phyloP scores from a whole-genome alignment of 2,329 filamentous ascomycete species.

The Simplicillium aogashimaense region DNA sequence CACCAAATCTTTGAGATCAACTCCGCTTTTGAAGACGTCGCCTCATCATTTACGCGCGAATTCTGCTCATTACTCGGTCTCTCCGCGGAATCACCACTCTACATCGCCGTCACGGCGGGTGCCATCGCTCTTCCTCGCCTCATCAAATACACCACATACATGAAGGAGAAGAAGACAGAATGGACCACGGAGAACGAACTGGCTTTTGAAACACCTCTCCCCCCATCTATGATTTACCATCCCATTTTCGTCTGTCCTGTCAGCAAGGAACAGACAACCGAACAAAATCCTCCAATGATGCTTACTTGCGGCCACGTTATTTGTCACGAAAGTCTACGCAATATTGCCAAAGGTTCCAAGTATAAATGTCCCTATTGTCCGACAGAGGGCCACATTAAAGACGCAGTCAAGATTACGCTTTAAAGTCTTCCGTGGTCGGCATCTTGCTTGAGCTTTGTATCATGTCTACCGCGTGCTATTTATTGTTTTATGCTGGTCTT shows the following conservation, averaged over 20 bases:
- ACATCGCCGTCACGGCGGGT: constrained; percentile 85
- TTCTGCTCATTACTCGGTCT: constrained; percentile 89
- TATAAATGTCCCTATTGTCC: constrained; percentile 99
- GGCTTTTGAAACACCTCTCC: constrained; percentile 61
- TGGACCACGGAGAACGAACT: constrained; percentile 92
- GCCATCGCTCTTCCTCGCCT: constrained; percentile 83
- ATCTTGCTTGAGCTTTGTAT: too few relatives aligned
- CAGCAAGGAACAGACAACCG: constrained; percentile 90
- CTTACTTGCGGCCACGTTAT: constrained; percentile 93
- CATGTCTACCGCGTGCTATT: too few relatives aligned
- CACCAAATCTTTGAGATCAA: constrained; percentile 64
- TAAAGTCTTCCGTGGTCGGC: constrained; percentile 17
- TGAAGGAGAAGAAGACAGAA: constrained; percentile 81
- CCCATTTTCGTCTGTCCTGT: constrained; percentile 97
- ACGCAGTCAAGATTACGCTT: constrained; percentile 64
- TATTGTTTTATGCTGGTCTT: not conserved
- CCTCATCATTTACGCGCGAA: constrained; percentile 80
- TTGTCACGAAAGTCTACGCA: constrained; percentile 71
- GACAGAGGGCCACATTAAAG: constrained; percentile 65
- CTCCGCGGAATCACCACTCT: constrained; percentile 84
- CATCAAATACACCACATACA: constrained; percentile 78
- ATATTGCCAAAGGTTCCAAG: constrained; percentile 65
- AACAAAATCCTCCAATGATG: constrained; percentile 91
- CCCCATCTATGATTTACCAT: constrained; percentile 64
- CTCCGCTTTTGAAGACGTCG: constrained; percentile 71